Evolutionary conservation across 768 basidiomycete genomes (phyloP), one percentile per base, ranked within the genome.

Genomic region (Mycena vitilis): DNA sequence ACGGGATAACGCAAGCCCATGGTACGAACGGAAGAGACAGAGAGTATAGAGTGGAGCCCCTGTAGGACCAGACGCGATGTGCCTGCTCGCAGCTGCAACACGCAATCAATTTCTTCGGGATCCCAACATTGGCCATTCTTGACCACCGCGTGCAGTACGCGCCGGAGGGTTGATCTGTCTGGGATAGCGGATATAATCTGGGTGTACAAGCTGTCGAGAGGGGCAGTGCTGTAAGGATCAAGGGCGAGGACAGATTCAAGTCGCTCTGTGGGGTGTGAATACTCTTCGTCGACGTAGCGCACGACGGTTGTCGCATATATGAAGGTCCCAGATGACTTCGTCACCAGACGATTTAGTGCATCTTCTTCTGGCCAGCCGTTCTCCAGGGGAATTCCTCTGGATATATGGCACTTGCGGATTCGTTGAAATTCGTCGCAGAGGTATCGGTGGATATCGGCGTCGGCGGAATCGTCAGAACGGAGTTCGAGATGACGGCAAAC

Each of bases 321-420:
- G 30, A 65, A 65, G 36, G 57, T 65, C 20, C 64, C 64, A 22
- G 64, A 65, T 6, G 64, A 65, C n/a, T 60, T 65, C 52, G 44
- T 6, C 8, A 65, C 64, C 42, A 67, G n/a, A 20, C 56, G 37
- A 25, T 47, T 30, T 37, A 66, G 60, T 1, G n/a, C 7, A 51
- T 45, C 22, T 44, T 42, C 25, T 0, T 49, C 51, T 10, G 65
- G 65, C 65, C 65, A 66, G 20, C 36, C 52, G 8, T 44, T 20
- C 5, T 47, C 58, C 12, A 66, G 18, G 3, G 4, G n/a, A 10
- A 58, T 34, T 53, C 65, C 65, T 8, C 65, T 13, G 36, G 59
- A 54, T 4, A 16, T 45, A 10, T 54, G 40, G 10, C 9, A 38
- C 4, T 45, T 20, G 13, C 51, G 49, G 42, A 66, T 66, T 6